phyloP scores from a whole-genome alignment of 352 stramenopile genomes.

The Globisporangium carolinianum region DNA sequence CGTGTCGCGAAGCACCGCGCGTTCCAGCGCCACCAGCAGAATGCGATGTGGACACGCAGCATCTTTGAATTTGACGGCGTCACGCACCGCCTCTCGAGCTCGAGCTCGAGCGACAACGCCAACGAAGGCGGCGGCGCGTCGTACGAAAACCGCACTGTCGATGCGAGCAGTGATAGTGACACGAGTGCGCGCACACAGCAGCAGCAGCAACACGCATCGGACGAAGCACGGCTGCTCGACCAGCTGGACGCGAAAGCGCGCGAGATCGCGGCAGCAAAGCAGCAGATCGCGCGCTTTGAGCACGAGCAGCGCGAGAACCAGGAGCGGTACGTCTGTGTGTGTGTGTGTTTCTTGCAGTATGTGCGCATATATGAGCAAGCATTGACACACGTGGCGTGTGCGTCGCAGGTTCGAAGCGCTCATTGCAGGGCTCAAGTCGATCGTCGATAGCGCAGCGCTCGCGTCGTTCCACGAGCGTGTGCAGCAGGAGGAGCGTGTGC shows the following conservation, averaged over 20 bases:
- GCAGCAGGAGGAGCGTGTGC: conserved; percentile 11
- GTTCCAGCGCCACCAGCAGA: conserved; percentile 58
- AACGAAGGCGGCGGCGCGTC: neutral
- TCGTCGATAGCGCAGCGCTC: conserved; percentile 15
- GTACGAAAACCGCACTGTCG: neutral
- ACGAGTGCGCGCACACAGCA: neutral
- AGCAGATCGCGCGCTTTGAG: conserved; percentile 12
- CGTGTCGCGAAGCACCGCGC: conserved; percentile 41
- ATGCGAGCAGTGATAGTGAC: neutral
- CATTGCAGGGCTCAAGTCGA: conserved; percentile 18
- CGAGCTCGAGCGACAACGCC: neutral
- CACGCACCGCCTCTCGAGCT: conserved; percentile 5
- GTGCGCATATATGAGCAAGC: neutral
- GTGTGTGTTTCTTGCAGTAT: neutral
- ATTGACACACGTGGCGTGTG: neutral
- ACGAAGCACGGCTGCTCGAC: conserved; percentile 4
- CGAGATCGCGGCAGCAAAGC: conserved; percentile 13
- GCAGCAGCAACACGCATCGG: neutral
- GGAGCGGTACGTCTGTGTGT: conserved; percentile 8
- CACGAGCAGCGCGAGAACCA: conserved; percentile 16
- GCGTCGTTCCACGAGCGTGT: conserved; percentile 18
- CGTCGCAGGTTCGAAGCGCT: conserved; percentile 25
- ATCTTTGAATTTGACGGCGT: conserved; percentile 16
- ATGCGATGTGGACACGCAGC: conserved; percentile 47
- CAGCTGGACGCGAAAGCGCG: conserved; percentile 1